Base-by-base conservation (phyloP, 805 yeast genomes). In the Metschnikowia drakensbergensis region DNA sequence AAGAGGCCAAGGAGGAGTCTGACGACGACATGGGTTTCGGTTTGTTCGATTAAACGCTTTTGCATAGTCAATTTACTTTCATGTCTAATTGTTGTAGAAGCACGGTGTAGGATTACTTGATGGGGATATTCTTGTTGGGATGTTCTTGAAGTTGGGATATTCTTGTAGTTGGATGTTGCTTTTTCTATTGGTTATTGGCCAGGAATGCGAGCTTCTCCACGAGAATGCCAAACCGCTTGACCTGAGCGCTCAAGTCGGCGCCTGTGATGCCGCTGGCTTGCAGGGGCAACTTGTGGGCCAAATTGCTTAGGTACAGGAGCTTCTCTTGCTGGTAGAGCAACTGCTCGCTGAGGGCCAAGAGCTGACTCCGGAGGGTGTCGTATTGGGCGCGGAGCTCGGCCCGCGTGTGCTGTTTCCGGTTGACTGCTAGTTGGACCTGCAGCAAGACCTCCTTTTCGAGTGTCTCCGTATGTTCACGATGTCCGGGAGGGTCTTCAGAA, bases 1-100 rank as follows among this genome's bases (percentile, higher is more conserved):
- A 71, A 59, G 83, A 76, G 65, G 75, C 73, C 63, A 82, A 78
- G 72, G 86, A 81, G 69, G 80, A 81, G 59, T 88, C 82, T 65
- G 81, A 75, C 58, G 65, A 61, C 53, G 92, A 85, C 76, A 85
- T 87, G 95, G 96, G 96, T 67, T 83, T 86, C 86, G 96, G 96
- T 83, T 86, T 94, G 76, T 94, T 94, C 86, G 99, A 94, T 84
- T 94, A 94, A 82, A 52, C 57, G 37, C 35, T 22, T 26, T 17
- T 31, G 38, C 44, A 42, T 42, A 42, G 45, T 42, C 35, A 40
- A 40, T 40, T 22, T 11, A 40, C 7, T n/a, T 27, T 11, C 22
- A 28, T 35, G 37, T 22, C 32, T 13, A 11, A 11, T 9, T 11
- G n/a, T 10, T 37, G 40, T 37, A 37, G 39, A 5, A 36, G 28